Percentiles rank a stretch among this genome's conserved stretches.
These are phyloP conservation scores for Fagus crenata DNA, from an alignment of 306 rosid genomes.

Conservation along the genomic window DNA sequence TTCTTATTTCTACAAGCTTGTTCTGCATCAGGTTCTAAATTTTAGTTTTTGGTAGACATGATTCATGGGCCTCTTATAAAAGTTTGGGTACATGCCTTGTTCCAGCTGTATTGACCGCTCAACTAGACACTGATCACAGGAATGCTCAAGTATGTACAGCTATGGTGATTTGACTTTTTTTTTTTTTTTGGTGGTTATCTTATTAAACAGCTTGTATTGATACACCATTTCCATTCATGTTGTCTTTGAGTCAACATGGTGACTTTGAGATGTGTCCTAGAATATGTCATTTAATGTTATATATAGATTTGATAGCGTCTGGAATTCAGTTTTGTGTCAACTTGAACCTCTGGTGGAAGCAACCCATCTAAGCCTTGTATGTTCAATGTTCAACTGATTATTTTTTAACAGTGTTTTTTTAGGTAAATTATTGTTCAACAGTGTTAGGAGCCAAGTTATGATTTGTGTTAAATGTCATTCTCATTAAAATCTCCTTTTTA, in stretches of 20 bases:
- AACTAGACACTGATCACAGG: neutral
- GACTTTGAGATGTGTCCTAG: neutral
- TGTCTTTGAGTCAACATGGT: neutral
- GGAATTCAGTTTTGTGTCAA: neutral
- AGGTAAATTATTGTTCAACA: neutral
- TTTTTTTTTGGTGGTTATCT: neutral
- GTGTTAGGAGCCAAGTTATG: neutral
- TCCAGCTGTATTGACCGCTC: neutral
- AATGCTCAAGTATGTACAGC: neutral
- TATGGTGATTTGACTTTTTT: neutral
- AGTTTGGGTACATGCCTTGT: neutral
- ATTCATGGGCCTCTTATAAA: neutral
- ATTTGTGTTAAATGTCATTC: neutral
- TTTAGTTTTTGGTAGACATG: neutral
- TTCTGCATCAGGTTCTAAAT: neutral
- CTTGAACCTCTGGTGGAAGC: neutral
- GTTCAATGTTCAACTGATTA: neutral
- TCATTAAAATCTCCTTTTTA: neutral
- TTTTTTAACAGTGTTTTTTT: neutral
- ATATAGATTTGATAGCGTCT: neutral
- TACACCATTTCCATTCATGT: neutral
- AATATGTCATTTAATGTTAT: neutral
- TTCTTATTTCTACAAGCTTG: too few relatives aligned
- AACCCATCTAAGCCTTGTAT: neutral
- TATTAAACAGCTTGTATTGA: neutral